Evolutionary conservation across 768 basidiomycete species (phyloP), one percentile per base, ranked within the genome.

Genomic region (Podaxis rugospora): DNA sequence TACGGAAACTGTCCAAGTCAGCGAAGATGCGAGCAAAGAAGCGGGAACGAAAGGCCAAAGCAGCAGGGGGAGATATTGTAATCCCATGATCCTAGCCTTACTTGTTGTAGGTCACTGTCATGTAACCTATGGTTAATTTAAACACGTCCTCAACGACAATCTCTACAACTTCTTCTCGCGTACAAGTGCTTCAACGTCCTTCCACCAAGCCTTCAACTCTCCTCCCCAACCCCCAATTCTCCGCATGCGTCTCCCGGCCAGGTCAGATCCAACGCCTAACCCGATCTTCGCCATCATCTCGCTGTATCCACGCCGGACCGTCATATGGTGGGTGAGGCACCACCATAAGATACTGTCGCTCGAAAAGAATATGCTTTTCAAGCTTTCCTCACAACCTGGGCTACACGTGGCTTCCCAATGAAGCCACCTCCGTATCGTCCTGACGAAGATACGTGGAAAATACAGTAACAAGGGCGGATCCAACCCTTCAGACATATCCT

Each of bases 381-480:
- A 63, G 2, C 63, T 70, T 55, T 86, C 83, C 1, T 23, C 3
- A 65, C 85, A 87, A 0, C 82, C 85, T 5, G 76, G 74, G 32
- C 79, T 80, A 65, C 86, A 86, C 0, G 76, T 66, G 1, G 68
- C 61, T 0, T 55, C 39, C 21, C 77, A 62, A 0, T 75, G 53
- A 9, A 80, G 51, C 10, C 84, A 60, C 21, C 85, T 78, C 61
- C 74, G 66, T n/a, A 85, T 66, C 0, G 86, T 88, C 51, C 87
- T 77, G 57, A 74, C 64, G 61, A 81, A 66, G 25, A 88, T 65
- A 14, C 88, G 83, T 21, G 87, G 85, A 57, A 89, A 76, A 72
- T 89, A 89, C 9, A 82, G 69, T 7, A 73, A 16, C 36, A 89
- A 71, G 11, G 87, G 88, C 6, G 87, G 86, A 64, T 89, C 87